phyloP scores from a whole-genome alignment of 1,139 yeast genomes.

The Hyphopichia pseudoburtonii region DNA sequence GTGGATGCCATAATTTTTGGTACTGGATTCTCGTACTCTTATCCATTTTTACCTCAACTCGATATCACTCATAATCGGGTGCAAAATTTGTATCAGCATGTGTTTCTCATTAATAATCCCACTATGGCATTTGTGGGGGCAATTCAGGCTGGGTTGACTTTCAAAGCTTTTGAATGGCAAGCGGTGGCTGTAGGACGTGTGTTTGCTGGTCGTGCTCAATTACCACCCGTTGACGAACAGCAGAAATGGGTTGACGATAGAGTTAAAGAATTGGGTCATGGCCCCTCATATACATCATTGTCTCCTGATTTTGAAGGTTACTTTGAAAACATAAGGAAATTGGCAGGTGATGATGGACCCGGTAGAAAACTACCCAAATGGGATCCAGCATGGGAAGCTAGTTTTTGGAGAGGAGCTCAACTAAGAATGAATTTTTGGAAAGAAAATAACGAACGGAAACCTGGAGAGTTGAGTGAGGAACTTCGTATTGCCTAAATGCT shows the following conservation, averaged over 20 bases:
- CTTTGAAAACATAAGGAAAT: conserved; percentile 19
- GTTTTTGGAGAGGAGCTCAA: conserved; percentile 20
- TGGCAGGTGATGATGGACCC: conserved; percentile 25
- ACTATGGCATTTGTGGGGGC: conserved; percentile 39
- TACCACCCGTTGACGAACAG: conserved; percentile 32
- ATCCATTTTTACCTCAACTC: conserved; percentile 34
- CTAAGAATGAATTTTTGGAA: conserved; percentile 17
- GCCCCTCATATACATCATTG: conserved; percentile 15
- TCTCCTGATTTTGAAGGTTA: conserved; percentile 23
- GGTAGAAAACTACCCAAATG: conserved; percentile 24
- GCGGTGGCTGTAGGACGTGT: conserved; percentile 36
- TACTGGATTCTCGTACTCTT: conserved; percentile 45
- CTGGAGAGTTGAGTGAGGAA: too few relatives aligned
- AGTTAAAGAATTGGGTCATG: conserved; percentile 28
- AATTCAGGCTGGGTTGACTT: conserved; percentile 40
- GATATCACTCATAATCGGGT: conserved; percentile 23
- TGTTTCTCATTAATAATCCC: conserved; percentile 37
- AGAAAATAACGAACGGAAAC: too few relatives aligned
- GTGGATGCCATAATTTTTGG: conserved; percentile 44
- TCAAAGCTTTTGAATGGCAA: conserved; percentile 44
- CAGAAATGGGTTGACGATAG: conserved; percentile 29
- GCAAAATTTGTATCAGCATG: conserved; percentile 34
- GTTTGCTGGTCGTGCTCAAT: conserved; percentile 27
- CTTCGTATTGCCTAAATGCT: too few relatives aligned
- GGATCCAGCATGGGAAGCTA: conserved; percentile 18